These are phyloP conservation scores for Cicer yamashitae DNA, from an alignment of 306 rosid species.

Conservation along the genomic window DNA sequence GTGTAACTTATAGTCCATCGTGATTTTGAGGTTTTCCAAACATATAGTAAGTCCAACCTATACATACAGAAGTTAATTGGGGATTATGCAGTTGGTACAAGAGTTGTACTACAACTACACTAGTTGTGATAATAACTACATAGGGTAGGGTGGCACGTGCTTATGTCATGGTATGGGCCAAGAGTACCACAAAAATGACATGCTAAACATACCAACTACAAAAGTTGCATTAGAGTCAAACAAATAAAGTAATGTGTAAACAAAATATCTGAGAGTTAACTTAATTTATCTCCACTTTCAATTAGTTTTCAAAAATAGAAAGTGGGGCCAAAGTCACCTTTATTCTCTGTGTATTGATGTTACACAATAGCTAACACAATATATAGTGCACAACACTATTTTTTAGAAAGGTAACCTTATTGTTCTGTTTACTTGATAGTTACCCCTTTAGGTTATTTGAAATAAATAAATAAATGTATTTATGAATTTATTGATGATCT, in stretches of 20 bases:
- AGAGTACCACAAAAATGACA: slow-evolving; percentile 39
- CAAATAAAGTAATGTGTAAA: slow-evolving; percentile 43
- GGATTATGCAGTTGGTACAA: neutral
- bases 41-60: too few species aligned
- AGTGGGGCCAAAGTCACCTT: slow-evolving; percentile 27
- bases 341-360: slow-evolving; percentile 47
- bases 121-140: slow-evolving; percentile 19
- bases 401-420: slow-evolving; percentile 30
- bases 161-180: slow-evolving; percentile 41
- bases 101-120: slow-evolving; percentile 49
- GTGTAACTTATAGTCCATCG: too few species aligned
- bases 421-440: neutral
- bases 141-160: slow-evolving; percentile 38
- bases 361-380: slow-evolving; percentile 53
- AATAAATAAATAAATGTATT: neutral
- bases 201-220: slow-evolving; percentile 47
- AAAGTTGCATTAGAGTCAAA: slow-evolving; percentile 36
- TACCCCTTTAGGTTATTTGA: neutral
- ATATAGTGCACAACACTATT: slow-evolving; percentile 23
- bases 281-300: slow-evolving; percentile 49
- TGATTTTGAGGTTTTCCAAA: too few species aligned
- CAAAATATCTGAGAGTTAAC: slow-evolving; percentile 41
- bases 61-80: too few species aligned
- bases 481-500: neutral
- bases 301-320: slow-evolving; percentile 27